Evolutionary conservation across 345 rosid genomes (phyloP), one percentile per base, ranked within the genome.

Genomic region (Eucalyptus cloeziana): DNA sequence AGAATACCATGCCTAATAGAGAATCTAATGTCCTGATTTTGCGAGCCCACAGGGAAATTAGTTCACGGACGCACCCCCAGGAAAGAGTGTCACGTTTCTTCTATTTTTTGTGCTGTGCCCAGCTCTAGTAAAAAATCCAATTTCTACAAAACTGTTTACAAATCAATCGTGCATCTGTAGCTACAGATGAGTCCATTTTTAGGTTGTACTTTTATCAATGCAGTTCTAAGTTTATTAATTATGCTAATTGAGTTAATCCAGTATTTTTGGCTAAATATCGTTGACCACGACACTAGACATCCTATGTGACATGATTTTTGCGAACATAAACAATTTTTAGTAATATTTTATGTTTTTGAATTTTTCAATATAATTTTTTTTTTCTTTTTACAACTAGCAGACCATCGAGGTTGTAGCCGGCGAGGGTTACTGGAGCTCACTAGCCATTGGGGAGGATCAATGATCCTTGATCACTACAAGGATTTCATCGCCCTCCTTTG

Each of bases 331-430:
- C 0, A 9, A 24, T 56, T 56, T 56, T 56, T 9, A 22, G 13
- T 22, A 56, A 56, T 22, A 22, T 8, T 22, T 56, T 56, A 24
- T 4, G 22, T 21, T 21, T 22, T 22, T 22, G 27, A 56, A 56
- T 56, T 22, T 21, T 54, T 56, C 2, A 21, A 21, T 22, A 8
- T 22, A 56, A 54, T 54, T 54, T 21, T 54, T 54, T 5, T 56
- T 56, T 56, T 56, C 6, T 22, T 22, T 56, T 56, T 22, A 24
- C 62, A 56, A 56, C 13, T 22, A 0, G 4, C 9, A 0, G 0
- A 52, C 24, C 4, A 2, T 10, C 2, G 0, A 0, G 10, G 10
- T 0, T 52, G 10, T 52, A 19, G 10, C 0, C 19, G 0, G 1
- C 10, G 2, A 52, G 58, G 58, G 4, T 52, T 52, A 24, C 0